Percentiles rank a stretch among this genome's conserved stretches.
Evolutionary conservation across 192 early-diverging fungal species (phyloP).

Genomic region (Radiomyces spectabilis): DNA sequence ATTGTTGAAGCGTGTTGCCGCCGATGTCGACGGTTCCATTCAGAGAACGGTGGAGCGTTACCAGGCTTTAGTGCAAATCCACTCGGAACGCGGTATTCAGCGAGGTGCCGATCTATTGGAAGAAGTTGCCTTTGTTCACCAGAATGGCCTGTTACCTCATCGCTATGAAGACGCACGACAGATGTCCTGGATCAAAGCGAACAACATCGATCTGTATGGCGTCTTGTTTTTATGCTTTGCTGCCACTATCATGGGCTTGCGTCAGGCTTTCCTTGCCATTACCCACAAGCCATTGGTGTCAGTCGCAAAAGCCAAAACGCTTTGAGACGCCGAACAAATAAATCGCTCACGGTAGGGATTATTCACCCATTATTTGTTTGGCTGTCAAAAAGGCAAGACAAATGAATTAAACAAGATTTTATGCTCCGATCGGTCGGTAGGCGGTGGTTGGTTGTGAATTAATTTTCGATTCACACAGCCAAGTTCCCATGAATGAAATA

Average conservation of each 20-base stretch:
- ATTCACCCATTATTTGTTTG: too few relatives aligned
- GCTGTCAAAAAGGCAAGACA: too few relatives aligned
- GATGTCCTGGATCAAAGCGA: slow-evolving; percentile 8
- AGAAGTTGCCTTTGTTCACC: slow-evolving; percentile 5
- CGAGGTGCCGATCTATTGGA: slow-evolving; percentile 16
- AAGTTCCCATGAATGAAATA: too few relatives aligned
- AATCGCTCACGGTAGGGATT: too few relatives aligned
- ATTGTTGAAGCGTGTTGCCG: too few relatives aligned
- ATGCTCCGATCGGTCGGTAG: too few relatives aligned
- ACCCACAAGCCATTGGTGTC: too few relatives aligned
- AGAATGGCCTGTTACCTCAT: slow-evolving; percentile 6
- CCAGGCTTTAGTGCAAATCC: slow-evolving; percentile 11
- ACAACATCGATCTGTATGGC: slow-evolving; percentile 12
- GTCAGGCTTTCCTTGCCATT: background rate
- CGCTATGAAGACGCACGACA: slow-evolving; percentile 7
- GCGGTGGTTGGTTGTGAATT: too few relatives aligned
- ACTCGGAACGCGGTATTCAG: slow-evolving; percentile 1
- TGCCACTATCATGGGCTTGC: background rate
- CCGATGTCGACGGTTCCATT: background rate
- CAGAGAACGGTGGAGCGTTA: slow-evolving; percentile 2
- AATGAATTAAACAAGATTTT: too few relatives aligned
- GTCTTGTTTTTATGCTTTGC: background rate
- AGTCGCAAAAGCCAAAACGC: background rate
- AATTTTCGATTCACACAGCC: too few relatives aligned
- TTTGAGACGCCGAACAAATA: too few relatives aligned